These are phyloP conservation scores for Cardamine occulta DNA, from an alignment of 345 rosid genomes.

Conservation along the genomic window DNA sequence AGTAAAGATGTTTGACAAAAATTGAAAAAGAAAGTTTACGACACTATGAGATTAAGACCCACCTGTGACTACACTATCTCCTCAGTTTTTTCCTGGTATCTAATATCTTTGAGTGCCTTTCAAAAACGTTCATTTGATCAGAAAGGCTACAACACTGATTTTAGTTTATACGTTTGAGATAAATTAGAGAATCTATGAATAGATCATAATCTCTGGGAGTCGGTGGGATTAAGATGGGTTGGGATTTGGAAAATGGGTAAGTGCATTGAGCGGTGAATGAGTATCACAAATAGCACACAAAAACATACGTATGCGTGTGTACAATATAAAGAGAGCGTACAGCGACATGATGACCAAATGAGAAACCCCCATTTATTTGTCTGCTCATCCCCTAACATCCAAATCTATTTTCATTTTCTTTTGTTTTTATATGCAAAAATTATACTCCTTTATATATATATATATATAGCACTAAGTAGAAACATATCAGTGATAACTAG, in stretches of 20 bases:
- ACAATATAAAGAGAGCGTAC: constrained; percentile 35
- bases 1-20: constrained; percentile 40
- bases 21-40: neutral
- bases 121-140: constrained; percentile 5
- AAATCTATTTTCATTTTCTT: constrained; percentile 20
- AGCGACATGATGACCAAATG: constrained; percentile 43
- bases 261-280: constrained; percentile 30
- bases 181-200: neutral
- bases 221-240: neutral
- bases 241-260: constrained; percentile 27
- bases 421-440: neutral
- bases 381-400: constrained; percentile 39
- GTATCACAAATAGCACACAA: constrained; percentile 15
- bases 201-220: neutral
- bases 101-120: constrained; percentile 4
- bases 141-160: neutral
- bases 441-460: neutral
- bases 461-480: neutral
- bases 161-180: neutral
- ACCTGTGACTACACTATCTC: constrained; percentile 32
- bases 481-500: neutral
- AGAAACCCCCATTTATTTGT: constrained; percentile 36
- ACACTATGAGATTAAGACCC: constrained; percentile 33
- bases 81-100: neutral
- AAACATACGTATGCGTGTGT: constrained; percentile 29